These are phyloP conservation scores for Viridothelium virens DNA, from an alignment of 495 filamentous ascomycete genomes.

Conservation along the genomic window DNA sequence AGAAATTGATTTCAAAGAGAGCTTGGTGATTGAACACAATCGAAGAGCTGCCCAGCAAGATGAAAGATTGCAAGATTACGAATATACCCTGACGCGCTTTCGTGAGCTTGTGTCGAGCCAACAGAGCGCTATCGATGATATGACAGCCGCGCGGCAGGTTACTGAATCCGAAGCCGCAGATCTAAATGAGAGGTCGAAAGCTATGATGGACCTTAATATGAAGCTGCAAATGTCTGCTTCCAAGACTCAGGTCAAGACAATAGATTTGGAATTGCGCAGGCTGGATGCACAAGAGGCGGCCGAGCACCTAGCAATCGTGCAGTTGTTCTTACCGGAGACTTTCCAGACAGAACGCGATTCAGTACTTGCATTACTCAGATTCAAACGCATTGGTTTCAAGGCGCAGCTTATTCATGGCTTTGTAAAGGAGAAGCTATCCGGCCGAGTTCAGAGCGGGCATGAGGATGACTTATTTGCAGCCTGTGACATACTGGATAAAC, in stretches of 20 bases:
- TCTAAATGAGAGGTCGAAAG: conserved; percentile 70
- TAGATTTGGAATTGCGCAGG: conserved; percentile 79
- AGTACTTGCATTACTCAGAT: conserved; percentile 73
- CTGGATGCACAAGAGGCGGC: conserved; percentile 84
- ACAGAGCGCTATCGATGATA: conserved; percentile 82
- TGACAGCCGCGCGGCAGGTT: conserved; percentile 81
- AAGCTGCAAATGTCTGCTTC: conserved; percentile 81
- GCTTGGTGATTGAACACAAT: conserved; percentile 65
- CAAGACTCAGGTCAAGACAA: conserved; percentile 86
- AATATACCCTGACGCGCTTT: conserved; percentile 82
- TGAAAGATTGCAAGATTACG: conserved; percentile 70
- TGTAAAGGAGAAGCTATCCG: conserved; percentile 65
- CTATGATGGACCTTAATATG: conserved; percentile 94
- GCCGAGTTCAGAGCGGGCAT: conserved; percentile 44
- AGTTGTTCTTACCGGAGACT: conserved; percentile 81
- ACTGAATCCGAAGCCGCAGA: conserved; percentile 88
- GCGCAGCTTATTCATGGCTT: conserved; percentile 69
- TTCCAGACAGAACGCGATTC: conserved; percentile 74
- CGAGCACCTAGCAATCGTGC: conserved; percentile 80
- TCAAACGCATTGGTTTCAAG: conserved; percentile 85
- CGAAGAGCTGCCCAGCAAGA: conserved; percentile 60
- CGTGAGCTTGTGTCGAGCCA: conserved; percentile 78
- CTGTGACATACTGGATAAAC: conserved; percentile 73
- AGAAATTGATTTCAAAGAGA: conserved; percentile 77
- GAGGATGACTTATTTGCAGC: conserved; percentile 70